phyloP scores from a whole-genome alignment of 495 filamentous ascomycete genomes.

The Penicillium chermesinum region DNA sequence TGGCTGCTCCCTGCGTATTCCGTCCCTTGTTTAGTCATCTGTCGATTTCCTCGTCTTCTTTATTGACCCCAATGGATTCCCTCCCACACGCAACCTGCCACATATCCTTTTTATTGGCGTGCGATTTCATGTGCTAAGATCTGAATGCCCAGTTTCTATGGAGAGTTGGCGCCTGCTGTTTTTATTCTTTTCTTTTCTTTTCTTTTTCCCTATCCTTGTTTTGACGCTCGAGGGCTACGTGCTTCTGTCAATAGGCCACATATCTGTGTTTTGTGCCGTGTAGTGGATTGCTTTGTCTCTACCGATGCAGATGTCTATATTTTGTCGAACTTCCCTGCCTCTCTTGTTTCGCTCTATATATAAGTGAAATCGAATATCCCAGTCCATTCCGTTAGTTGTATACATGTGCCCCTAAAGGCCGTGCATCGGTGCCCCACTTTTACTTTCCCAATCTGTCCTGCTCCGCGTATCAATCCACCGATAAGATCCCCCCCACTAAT shows the following conservation, averaged over 20 bases:
- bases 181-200: background rate
- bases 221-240: conserved; percentile 16
- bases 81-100: conserved; percentile 5
- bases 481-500: conserved; percentile 14
- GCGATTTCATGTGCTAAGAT: conserved; percentile 25
- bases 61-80: conserved; percentile 4
- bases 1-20: conserved; percentile 1
- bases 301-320: conserved; percentile 1
- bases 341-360: background rate
- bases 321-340: no score
- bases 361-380: background rate
- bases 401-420: no score
- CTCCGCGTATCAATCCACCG: conserved; percentile 7
- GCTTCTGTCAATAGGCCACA: conserved; percentile 18
- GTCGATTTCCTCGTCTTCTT: conserved; percentile 9
- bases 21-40: conserved; percentile 5
- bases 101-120: conserved; percentile 15
- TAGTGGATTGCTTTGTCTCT: conserved; percentile 1
- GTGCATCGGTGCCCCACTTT: conserved; percentile 23
- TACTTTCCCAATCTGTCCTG: conserved; percentile 16
- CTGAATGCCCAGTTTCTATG: conserved; percentile 17
- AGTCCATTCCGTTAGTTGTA: no score
- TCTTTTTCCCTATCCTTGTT: background rate
- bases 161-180: conserved; percentile 16
- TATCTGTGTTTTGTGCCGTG: conserved; percentile 1